Evolutionary conservation across 169 alveolate genomes (phyloP), one percentile per base, ranked within the genome.

Genomic region (Perkinsus olseni): DNA sequence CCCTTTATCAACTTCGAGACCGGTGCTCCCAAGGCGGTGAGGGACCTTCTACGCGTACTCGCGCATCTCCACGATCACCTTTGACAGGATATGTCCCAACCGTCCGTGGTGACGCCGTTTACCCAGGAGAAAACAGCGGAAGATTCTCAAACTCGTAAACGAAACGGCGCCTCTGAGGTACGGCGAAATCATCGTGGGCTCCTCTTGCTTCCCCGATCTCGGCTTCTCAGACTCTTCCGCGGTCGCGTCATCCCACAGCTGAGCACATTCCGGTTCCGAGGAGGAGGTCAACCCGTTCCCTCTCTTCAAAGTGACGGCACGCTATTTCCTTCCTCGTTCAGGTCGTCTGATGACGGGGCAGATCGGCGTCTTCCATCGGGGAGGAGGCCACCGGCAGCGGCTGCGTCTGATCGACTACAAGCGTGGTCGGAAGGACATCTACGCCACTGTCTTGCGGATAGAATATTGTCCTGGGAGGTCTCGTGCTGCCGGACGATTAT

Each of bases 311-410:
- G n/a, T n/a, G 82, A 24, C 82, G 36, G 1, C 36, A 24, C 28
- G 82, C 82, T 0, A 13, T 13, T 13, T 13, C 1, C 8, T 8
- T 24, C 31, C 0, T 21, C 36, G 31, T 74, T 34, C 31, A 62
- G 82, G 82, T 21, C 82, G 82, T 3, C 82, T 62, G 31, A 62
- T 62, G 82, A 62, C 82, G 82, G 92, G 92, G 31, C 95, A 93
- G 39, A 62, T 95, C 31, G 93, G 95, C 38, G 94, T 93, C 38
- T 91, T 97, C n/a, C 98, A 97, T 94, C 93, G 97, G 28, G 98
- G 98, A 28, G 99, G 98, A 21, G 98, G 98, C 0, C 97, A 96
- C 62, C 96, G 94, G 45, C 98, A 97, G 92, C 97, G 98, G n/a
- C 95, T 97, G 28, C 94, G 98, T 40, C 95, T 97, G 45, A 96